Conservation (phyloP, 352 stramenopile genomes). For the Phytophthora kernoviae region DNA sequence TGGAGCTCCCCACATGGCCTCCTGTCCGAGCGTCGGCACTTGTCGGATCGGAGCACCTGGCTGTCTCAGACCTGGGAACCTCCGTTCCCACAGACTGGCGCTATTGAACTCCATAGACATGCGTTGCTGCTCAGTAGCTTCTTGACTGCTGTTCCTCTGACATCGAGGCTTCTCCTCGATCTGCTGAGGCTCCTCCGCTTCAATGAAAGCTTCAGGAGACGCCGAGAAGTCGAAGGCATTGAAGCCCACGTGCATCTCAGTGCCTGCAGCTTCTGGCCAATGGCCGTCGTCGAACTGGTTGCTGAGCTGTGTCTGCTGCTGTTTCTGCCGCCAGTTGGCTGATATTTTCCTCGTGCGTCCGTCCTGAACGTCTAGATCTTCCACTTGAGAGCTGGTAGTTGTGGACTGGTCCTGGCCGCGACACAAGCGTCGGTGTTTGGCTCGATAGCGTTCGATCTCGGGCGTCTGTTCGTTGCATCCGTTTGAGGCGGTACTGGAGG, state of each 20-base stretch:
- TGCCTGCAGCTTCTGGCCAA: conserved; percentile 17
- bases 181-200: conserved; percentile 15
- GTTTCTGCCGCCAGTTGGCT: conserved; percentile 31
- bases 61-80: conserved; percentile 18
- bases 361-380: conserved; percentile 35
- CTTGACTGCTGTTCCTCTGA: neutral
- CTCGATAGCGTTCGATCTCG: conserved; percentile 53
- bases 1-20: conserved; percentile 45
- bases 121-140: conserved; percentile 5
- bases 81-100: conserved; percentile 45
- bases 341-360: conserved; percentile 49
- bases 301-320: conserved; percentile 24
- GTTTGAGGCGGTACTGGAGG: no score
- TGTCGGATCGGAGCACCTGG: conserved; percentile 7
- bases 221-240: conserved; percentile 57
- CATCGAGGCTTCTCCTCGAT: neutral
- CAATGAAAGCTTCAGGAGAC: conserved; percentile 47
- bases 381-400: conserved; percentile 14
- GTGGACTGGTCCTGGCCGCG: conserved; percentile 22
- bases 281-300: conserved; percentile 30
- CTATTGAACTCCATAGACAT: conserved; percentile 9
- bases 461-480: conserved; percentile 13
- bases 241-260: conserved; percentile 30
- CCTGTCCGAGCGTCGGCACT: conserved; percentile 42
- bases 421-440: conserved; percentile 39